Conservation (phyloP, 768 basidiomycete genomes). For the Rhizopogon salebrosus region DNA sequence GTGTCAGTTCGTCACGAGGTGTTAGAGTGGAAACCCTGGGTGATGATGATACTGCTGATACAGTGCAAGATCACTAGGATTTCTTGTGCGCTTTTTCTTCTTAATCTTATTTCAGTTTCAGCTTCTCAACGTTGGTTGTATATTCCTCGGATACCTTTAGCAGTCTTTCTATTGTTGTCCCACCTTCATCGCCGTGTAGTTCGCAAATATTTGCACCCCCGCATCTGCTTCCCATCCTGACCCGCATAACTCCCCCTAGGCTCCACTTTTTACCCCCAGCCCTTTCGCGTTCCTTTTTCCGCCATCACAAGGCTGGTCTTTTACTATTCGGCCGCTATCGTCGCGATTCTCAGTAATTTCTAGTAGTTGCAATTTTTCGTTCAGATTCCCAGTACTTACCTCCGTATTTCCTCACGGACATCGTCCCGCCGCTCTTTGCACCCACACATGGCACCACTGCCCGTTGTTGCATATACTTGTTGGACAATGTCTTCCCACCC, state of each 20-base stretch:
- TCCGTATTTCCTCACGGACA: slow-evolving; percentile 4
- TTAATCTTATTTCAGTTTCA: slow-evolving; percentile 30
- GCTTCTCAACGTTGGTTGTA: slow-evolving; percentile 29
- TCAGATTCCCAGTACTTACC: slow-evolving; percentile 19
- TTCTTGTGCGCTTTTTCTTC: slow-evolving; percentile 30
- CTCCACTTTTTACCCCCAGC: slow-evolving; percentile 13
- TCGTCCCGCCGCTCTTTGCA: slow-evolving; percentile 23
- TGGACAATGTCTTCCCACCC: slow-evolving; percentile 14
- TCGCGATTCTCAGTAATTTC: slow-evolving; percentile 21
- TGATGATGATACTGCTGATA: slow-evolving; percentile 48
- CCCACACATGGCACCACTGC: slow-evolving; percentile 11
- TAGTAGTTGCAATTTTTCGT: slow-evolving; percentile 13
- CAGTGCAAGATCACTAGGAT: slow-evolving; percentile 39
- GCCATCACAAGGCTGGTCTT: slow-evolving; percentile 20
- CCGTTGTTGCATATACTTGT: slow-evolving; percentile 14
- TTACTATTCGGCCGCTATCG: slow-evolving; percentile 17
- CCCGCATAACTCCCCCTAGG: slow-evolving; percentile 21
- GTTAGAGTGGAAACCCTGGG: slow-evolving; percentile 71
- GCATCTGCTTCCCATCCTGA: slow-evolving; percentile 28
- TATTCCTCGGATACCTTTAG: slow-evolving; percentile 29
- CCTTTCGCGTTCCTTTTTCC: slow-evolving; percentile 15
- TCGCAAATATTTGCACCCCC: slow-evolving; percentile 15
- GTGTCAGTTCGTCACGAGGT: slow-evolving; percentile 75
- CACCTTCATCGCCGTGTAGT: slow-evolving; percentile 23
- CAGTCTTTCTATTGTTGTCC: slow-evolving; percentile 24